Conservation (phyloP, 768 basidiomycete genomes). For the Collybia sordida region DNA sequence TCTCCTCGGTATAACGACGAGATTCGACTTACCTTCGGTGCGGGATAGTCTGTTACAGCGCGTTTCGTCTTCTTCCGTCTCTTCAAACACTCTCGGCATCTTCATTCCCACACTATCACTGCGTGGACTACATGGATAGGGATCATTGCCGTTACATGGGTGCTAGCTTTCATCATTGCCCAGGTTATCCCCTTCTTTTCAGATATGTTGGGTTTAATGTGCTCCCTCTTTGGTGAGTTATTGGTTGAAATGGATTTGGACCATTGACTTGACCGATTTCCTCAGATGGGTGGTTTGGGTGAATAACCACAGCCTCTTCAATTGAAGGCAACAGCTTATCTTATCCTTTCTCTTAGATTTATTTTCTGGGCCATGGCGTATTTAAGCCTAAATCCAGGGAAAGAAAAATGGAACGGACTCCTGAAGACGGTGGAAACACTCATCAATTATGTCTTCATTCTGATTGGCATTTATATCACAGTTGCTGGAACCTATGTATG, state of each 20-base stretch:
- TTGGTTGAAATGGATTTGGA: not conserved
- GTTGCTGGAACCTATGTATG: constrained; percentile 37
- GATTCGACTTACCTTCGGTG: too few relatives aligned
- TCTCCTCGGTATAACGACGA: not conserved
- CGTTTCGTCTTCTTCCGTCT: constrained; percentile 47
- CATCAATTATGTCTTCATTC: constrained; percentile 34
- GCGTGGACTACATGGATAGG: constrained; percentile 31
- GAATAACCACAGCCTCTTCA: too few relatives aligned
- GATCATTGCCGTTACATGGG: constrained; percentile 30
- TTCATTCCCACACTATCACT: constrained; percentile 27
- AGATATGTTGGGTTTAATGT: constrained; percentile 39
- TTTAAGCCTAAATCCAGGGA: constrained; percentile 32
- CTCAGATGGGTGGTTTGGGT: constrained; percentile 34
- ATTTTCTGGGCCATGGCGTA: constrained; percentile 47
- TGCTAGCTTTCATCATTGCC: constrained; percentile 31
- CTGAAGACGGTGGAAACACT: constrained; percentile 32
- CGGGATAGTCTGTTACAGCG: constrained; percentile 32
- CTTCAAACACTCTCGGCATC: constrained; percentile 36
- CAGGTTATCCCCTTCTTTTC: constrained; percentile 37
- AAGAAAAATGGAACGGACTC: constrained; percentile 28
- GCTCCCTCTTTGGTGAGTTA: constrained; percentile 35
- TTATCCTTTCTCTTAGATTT: constrained; percentile 5
- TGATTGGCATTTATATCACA: constrained; percentile 35
- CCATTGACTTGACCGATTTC: not conserved
- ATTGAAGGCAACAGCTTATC: too few relatives aligned